A percentile compares a stretch with the other conserved stretches of the same genome.
These are phyloP conservation scores for Sclerotinia sclerotiorum DNA, from an alignment of 2,329 filamentous ascomycete species.

Conservation along the genomic window DNA sequence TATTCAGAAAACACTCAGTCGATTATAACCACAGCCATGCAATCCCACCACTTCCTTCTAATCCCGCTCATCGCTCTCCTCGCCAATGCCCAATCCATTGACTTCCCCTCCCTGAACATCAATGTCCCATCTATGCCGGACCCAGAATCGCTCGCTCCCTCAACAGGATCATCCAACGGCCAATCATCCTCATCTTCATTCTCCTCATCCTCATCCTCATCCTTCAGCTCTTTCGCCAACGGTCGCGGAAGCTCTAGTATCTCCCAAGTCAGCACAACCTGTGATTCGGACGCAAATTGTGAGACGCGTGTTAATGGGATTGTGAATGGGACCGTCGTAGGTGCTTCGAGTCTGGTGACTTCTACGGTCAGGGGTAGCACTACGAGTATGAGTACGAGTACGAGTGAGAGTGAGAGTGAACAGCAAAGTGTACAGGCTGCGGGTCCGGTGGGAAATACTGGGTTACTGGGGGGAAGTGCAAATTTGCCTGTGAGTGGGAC, in stretches of 20 bases:
- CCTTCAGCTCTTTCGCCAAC: constrained; percentile 9
- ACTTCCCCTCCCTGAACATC: background rate
- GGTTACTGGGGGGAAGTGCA: background rate
- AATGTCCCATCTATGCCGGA: background rate
- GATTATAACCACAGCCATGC: background rate
- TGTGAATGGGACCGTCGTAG: constrained; percentile 2
- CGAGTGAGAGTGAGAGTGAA: background rate
- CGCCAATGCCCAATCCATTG: background rate
- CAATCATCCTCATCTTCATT: constrained; percentile 5
- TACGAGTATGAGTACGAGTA: background rate
- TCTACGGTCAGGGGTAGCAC: background rate
- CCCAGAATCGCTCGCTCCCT: background rate
- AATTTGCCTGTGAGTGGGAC: constrained; percentile 6
- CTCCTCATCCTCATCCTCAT: constrained; percentile 6
- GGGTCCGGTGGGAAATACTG: background rate
- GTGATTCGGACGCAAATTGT: constrained; percentile 4
- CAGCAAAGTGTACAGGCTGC: background rate
- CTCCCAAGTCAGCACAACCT: background rate
- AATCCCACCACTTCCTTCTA: background rate
- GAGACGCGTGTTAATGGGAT: constrained; percentile 4
- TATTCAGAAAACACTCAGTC: background rate
- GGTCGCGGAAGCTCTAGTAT: background rate
- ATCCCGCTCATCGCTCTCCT: background rate
- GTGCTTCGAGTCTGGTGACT: background rate
- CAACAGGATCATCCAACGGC: background rate